phyloP scores from a whole-genome alignment of 2,329 filamentous ascomycete species.

The Epichloe coenophiala region DNA sequence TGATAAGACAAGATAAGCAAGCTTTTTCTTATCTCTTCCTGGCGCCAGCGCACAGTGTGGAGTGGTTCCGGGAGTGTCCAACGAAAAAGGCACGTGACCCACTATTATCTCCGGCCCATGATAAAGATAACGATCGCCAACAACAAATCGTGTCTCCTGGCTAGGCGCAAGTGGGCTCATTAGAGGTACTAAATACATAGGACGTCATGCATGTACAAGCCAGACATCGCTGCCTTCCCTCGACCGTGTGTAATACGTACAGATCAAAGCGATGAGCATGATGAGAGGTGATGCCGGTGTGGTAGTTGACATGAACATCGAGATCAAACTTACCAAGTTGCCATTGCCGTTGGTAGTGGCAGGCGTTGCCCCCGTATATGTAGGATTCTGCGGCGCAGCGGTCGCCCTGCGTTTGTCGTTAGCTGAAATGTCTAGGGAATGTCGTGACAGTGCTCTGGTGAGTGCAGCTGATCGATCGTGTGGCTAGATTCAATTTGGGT shows the following conservation, averaged over 20 bases:
- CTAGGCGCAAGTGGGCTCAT: not conserved
- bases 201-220: not conserved
- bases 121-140: slow-evolving; percentile 1
- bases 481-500: no score
- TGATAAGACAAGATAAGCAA: slow-evolving; percentile 24
- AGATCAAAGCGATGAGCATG: not conserved
- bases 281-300: not conserved
- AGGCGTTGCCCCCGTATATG: slow-evolving; percentile 21
- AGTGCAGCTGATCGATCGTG: not conserved
- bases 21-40: slow-evolving; percentile 4
- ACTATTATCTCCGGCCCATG: slow-evolving; percentile 7
- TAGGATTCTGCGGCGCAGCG: slow-evolving; percentile 9
- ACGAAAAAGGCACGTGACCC: slow-evolving; percentile 20
- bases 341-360: slow-evolving; percentile 27
- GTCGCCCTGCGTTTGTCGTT: slow-evolving; percentile 8
- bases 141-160: not conserved
- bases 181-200: not conserved
- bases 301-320: not conserved
- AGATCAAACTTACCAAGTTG: slow-evolving; percentile 24
- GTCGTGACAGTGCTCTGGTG: not conserved
- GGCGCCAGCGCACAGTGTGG: not conserved
- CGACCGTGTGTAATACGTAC: no score
- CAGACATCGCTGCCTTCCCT: not conserved
- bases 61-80: not conserved
- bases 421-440: slow-evolving; percentile 1